A percentile compares a stretch with the other conserved stretches of the same genome.
Conservation (phyloP, 352 stramenopile species). For the Pythium vanterpoolii region DNA sequence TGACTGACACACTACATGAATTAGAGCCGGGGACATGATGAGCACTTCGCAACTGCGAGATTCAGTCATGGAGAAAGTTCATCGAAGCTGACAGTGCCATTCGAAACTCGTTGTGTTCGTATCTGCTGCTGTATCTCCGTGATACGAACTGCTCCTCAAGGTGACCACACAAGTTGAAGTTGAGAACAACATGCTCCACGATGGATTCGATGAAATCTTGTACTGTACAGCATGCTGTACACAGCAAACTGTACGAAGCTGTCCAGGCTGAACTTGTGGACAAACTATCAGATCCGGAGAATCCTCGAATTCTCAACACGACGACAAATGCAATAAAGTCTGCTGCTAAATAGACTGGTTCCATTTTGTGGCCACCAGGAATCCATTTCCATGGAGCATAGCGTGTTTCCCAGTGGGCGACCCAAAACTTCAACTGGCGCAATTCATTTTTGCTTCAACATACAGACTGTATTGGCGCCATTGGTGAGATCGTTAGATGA, state of each 20-base stretch:
- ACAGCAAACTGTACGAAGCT: neutral
- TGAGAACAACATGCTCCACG: neutral
- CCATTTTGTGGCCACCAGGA: too few relatives aligned
- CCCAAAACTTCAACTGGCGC: constrained; percentile 10
- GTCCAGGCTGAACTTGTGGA: neutral
- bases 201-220: neutral
- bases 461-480: neutral
- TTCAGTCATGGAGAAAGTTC: constrained; percentile 4
- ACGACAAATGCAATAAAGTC: neutral
- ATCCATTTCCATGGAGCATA: neutral
- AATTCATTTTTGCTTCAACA: constrained; percentile 1
- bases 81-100: constrained; percentile 12
- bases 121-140: neutral
- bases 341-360: neutral
- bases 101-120: neutral
- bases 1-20: neutral
- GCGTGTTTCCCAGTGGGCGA: neutral
- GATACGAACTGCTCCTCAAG: neutral
- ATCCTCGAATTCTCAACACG: neutral
- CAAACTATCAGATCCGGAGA: constrained; percentile 6
- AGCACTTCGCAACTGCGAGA: constrained; percentile 7
- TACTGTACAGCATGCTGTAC: neutral
- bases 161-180: constrained; percentile 5
- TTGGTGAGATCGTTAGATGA: neutral
- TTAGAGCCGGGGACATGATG: neutral